Evolutionary conservation across 345 rosid species (phyloP).

Genomic region (Garcia nutans): DNA sequence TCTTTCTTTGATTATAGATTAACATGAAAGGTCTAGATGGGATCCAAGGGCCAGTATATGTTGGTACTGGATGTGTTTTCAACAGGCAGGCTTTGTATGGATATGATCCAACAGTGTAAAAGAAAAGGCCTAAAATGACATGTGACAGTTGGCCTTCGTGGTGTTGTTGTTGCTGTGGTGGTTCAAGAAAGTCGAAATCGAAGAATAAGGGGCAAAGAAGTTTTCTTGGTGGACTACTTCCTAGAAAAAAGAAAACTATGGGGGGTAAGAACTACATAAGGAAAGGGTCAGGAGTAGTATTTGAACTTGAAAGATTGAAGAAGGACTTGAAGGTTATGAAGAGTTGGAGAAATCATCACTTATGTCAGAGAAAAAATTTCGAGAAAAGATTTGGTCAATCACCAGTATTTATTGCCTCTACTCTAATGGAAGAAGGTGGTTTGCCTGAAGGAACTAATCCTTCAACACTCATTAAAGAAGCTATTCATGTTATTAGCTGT

Average conservation of each 20-base stretch:
- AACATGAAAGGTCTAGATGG: slow-evolving; percentile 95
- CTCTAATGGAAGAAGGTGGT: slow-evolving; percentile 93
- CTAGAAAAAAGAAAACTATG: slow-evolving; percentile 68
- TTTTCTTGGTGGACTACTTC: slow-evolving; percentile 51
- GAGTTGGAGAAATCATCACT: slow-evolving; percentile 89
- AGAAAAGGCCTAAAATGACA: slow-evolving; percentile 92
- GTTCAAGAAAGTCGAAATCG: slow-evolving; percentile 71
- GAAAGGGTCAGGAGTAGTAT: slow-evolving; percentile 55
- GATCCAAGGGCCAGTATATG: slow-evolving; percentile 93
- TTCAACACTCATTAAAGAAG: slow-evolving; percentile 77
- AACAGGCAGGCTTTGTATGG: slow-evolving; percentile 92
- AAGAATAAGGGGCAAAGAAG: slow-evolving; percentile 68
- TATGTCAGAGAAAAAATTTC: slow-evolving; percentile 91
- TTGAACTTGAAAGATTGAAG: slow-evolving; percentile 91
- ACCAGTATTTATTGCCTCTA: slow-evolving; percentile 85
- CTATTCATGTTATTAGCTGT: slow-evolving; percentile 91
- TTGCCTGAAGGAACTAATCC: slow-evolving; percentile 85
- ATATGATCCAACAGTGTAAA: slow-evolving; percentile 85
- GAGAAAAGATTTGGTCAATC: slow-evolving; percentile 96
- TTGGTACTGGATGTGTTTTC: slow-evolving; percentile 96
- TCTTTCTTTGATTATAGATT: slow-evolving; percentile 42
- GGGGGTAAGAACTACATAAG: slow-evolving; percentile 64
- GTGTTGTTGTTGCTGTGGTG: slow-evolving; percentile 89
- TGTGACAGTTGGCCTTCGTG: slow-evolving; percentile 98
- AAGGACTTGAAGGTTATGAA: slow-evolving; percentile 94